Conservation (phyloP, 805 yeast species). For the Candida endomychidarum region DNA sequence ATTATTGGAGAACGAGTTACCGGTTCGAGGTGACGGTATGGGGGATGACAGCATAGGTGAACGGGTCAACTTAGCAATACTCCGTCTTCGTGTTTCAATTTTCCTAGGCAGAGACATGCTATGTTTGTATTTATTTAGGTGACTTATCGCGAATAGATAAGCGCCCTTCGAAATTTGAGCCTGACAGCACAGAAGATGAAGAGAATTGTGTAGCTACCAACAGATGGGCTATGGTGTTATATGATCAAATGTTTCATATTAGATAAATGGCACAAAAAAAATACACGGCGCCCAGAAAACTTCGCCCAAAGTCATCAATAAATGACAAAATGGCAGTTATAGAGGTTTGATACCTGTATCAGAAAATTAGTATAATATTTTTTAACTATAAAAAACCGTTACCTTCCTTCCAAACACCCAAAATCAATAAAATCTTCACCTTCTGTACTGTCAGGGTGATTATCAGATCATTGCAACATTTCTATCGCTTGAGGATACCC, state of each 20-base stretch:
- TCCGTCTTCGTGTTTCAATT: constrained; percentile 21
- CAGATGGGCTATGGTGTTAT: too few relatives aligned
- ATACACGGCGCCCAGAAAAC: too few relatives aligned
- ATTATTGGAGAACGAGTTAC: constrained; percentile 14
- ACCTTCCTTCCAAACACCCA: too few relatives aligned
- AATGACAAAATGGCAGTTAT: too few relatives aligned
- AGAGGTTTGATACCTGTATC: too few relatives aligned
- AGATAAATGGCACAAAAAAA: too few relatives aligned
- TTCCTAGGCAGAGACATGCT: constrained; percentile 19
- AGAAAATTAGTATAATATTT: not conserved
- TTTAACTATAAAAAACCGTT: too few relatives aligned
- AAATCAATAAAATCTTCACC: not conserved
- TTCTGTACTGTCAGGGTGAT: not conserved
- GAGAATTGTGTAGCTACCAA: too few relatives aligned
- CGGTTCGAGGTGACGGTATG: constrained; percentile 18
- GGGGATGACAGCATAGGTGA: constrained; percentile 29
- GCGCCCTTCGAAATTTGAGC: constrained; percentile 1
- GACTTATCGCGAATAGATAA: not conserved
- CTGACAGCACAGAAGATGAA: too few relatives aligned
- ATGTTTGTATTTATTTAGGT: not conserved
- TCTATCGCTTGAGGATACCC: constrained; percentile 23
- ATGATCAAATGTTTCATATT: too few relatives aligned
- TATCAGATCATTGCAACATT: not conserved
- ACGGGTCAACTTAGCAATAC: constrained; percentile 31
- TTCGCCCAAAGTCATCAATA: too few relatives aligned